These are phyloP conservation scores for Daldinia sp. DNA, from an alignment of 2,329 filamentous ascomycete species.

Conservation along the genomic window DNA sequence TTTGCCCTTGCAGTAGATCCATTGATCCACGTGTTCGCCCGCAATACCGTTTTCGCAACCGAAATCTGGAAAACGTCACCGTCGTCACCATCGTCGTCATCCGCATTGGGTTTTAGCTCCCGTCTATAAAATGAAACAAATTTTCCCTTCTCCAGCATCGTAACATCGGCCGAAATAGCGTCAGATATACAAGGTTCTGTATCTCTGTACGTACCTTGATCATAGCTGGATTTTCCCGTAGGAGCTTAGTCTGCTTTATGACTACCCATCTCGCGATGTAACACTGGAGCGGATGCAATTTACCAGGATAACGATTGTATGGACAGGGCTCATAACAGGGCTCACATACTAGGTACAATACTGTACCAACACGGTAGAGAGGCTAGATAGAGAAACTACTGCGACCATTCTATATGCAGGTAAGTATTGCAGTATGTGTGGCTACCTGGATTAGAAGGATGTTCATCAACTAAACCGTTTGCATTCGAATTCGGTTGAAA, in stretches of 20 bases:
- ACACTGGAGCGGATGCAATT: conserved; percentile 28
- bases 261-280: conserved; percentile 31
- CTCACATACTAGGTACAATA: neutral
- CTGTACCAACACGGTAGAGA: neutral
- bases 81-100: conserved; percentile 17
- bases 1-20: conserved; percentile 27
- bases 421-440: no score
- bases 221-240: conserved; percentile 20
- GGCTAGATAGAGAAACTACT: neutral
- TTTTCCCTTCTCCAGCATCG: conserved; percentile 9
- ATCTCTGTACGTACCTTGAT: conserved; percentile 3
- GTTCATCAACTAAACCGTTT: conserved; percentile 8
- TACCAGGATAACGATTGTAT: conserved; percentile 13
- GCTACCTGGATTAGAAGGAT: neutral
- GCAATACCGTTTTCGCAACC: conserved; percentile 5
- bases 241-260: conserved; percentile 10
- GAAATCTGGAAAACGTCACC: conserved; percentile 15
- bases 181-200: conserved; percentile 19
- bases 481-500: conserved; percentile 20
- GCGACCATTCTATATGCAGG: neutral
- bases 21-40: conserved; percentile 25
- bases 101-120: conserved; percentile 17
- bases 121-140: conserved; percentile 17
- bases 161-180: conserved; percentile 26
- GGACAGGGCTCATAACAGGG: neutral